A percentile compares a stretch with the other conserved stretches of the same genome.
Evolutionary conservation across 768 basidiomycete genomes (phyloP).

Genomic region (Hydnomerulius pinastri): DNA sequence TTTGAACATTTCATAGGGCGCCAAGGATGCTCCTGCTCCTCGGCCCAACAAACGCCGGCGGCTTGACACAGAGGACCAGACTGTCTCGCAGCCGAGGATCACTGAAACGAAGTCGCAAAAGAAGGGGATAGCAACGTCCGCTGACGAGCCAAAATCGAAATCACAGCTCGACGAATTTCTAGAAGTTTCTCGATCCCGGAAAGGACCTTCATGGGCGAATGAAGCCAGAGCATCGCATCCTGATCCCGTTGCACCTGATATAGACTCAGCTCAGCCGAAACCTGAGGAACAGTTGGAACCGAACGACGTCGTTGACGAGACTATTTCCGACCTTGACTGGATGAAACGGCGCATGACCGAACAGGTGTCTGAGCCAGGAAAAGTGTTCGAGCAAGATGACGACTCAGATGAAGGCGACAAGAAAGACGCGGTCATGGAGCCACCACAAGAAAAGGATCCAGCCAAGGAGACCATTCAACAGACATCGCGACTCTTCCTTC

Average conservation of each 20-base stretch:
- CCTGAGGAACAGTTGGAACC: slow-evolving; percentile 2
- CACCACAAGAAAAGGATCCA: slow-evolving; percentile 30
- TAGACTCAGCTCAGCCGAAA: not conserved
- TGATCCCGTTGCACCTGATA: not conserved
- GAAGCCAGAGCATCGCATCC: slow-evolving; percentile 39
- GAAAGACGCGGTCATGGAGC: slow-evolving; percentile 5
- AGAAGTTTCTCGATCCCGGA: slow-evolving; percentile 71
- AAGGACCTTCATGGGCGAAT: slow-evolving; percentile 69
- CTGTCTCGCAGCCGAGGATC: not conserved
- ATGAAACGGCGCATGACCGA: slow-evolving; percentile 64
- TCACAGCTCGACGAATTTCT: slow-evolving; percentile 65
- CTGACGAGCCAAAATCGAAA: slow-evolving; percentile 28
- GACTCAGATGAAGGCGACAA: slow-evolving; percentile 44
- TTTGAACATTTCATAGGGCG: slow-evolving; percentile 46
- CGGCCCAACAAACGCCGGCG: slow-evolving; percentile 72
- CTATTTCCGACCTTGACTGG: slow-evolving; percentile 74
- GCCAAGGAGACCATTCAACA: slow-evolving; percentile 56
- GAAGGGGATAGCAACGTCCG: slow-evolving; percentile 1
- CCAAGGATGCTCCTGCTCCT: slow-evolving; percentile 66
- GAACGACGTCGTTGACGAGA: slow-evolving; percentile 30
- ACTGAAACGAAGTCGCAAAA: slow-evolving; percentile 24
- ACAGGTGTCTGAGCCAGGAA: slow-evolving; percentile 41
- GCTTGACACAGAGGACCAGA: slow-evolving; percentile 32
- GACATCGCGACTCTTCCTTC: slow-evolving; percentile 84
- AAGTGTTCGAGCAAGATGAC: slow-evolving; percentile 63